These are phyloP conservation scores for Trichomonas vaginalis DNA, from an alignment of 208 protist species.

Conservation along the genomic window DNA sequence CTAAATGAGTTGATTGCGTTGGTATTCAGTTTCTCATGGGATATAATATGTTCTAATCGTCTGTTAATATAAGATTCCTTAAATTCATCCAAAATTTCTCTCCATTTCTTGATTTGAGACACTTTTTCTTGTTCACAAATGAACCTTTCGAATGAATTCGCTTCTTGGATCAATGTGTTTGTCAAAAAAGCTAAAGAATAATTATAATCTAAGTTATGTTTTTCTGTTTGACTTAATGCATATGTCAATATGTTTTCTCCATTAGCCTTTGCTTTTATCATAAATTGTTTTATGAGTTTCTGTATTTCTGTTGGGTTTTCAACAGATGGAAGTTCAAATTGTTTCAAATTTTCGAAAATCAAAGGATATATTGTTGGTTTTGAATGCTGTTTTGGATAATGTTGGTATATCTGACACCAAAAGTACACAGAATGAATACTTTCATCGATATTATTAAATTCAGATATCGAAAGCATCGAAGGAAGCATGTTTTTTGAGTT, in stretches of 20 bases:
- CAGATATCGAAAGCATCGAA: neutral
- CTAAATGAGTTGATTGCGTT: neutral
- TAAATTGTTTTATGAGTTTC: neutral
- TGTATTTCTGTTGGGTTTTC: neutral
- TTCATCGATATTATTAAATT: neutral
- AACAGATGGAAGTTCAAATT: neutral
- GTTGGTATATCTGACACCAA: neutral
- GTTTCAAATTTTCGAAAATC: neutral
- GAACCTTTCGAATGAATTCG: neutral
- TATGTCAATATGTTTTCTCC: neutral
- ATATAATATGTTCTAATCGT: neutral
- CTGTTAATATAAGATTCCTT: neutral
- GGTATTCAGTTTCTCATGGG: neutral
- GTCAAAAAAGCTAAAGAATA: neutral
- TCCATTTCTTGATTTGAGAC: neutral
- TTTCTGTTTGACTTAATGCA: neutral
- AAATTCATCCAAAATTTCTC: neutral
- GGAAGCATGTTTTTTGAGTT: neutral
- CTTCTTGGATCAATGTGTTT: neutral
- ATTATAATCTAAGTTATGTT: neutral
- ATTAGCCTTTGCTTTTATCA: neutral
- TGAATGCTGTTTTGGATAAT: neutral
- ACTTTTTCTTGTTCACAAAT: neutral
- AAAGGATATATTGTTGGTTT: neutral
- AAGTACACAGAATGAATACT: neutral